Base-by-base conservation (phyloP, 306 rosid genomes). In the Myrica gale region DNA sequence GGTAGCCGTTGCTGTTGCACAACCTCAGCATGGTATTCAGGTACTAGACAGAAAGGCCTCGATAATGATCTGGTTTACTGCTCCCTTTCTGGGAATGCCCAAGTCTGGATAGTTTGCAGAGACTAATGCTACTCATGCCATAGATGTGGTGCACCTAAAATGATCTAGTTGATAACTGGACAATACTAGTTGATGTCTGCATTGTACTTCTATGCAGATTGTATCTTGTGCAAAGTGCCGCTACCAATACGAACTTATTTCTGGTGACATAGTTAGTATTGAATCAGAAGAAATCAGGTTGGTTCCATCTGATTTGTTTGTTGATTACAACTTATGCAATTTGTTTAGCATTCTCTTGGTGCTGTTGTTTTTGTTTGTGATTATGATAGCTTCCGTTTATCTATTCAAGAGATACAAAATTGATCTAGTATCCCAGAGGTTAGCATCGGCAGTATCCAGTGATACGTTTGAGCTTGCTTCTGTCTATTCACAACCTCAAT, bases 1-100 rank as follows among this genome's bases (percentile, higher is more conserved):
- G 85, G 68, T 92, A 76, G 97, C 99, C 74, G 82, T 90, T 56
- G 91, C 90, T 62, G 97, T 95, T 84, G 96, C 97, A 45, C 99
- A 95, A 84, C 99, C 97, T 12, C 97, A 95, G 47, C 95, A 90
- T 78, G 99, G 99, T 78, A 88, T 95, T 83, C 97, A 95, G 96
- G 98, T 92, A 86, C 9, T 11, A 39, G 53, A 70, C 53, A 72
- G 8, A 71, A 17, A 32, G 7, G 23, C 6, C 5, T 20, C 37
- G 10, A 41, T 65, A 65, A 41, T 43, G 46, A 41, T 39, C 50
- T 65, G 70, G 70, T 65, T 7, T 61, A 61, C 11, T 52, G 7
- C 52, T 17, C 45, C 23, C 21, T 55, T 50, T n/a, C 53, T 13
- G 1, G 56, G 68, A 26, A 53, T 32, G 44, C 15, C 26, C 48